Conservation (phyloP, 768 basidiomycete genomes). For the Mycena maculata region DNA sequence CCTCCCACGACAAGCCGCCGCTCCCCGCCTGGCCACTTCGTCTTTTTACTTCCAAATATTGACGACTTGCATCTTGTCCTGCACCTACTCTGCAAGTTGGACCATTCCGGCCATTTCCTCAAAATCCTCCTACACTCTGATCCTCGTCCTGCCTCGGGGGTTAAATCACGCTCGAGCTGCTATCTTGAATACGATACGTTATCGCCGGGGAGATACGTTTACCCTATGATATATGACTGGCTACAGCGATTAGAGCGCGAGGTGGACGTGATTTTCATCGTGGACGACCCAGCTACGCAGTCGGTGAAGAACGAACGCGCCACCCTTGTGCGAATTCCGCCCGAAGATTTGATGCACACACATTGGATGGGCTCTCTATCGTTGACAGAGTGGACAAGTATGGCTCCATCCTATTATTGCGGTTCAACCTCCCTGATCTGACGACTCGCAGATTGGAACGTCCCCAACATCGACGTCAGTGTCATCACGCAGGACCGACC, state of each 20-base stretch:
- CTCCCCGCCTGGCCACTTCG: constrained; percentile 40
- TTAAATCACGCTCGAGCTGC: constrained; percentile 29
- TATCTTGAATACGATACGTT: constrained; percentile 34
- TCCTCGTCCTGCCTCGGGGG: not conserved
- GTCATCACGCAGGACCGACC: constrained; percentile 86
- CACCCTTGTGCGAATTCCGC: constrained; percentile 57
- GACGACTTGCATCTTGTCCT: constrained; percentile 49
- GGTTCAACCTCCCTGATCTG: constrained; percentile 26
- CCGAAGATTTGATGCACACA: constrained; percentile 60
- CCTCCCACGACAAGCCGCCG: not conserved
- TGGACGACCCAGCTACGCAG: constrained; percentile 43
- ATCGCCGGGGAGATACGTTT: not conserved
- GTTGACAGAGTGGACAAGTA: constrained; percentile 70
- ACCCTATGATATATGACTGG: constrained; percentile 44
- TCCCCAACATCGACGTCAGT: constrained; percentile 73
- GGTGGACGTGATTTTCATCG: constrained; percentile 49
- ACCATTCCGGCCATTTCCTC: constrained; percentile 43
- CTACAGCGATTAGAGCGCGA: constrained; percentile 39
- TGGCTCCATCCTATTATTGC: constrained; percentile 11
- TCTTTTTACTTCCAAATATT: constrained; percentile 48
- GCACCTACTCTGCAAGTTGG: constrained; percentile 51
- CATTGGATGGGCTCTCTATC: constrained; percentile 74
- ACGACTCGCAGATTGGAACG: constrained; percentile 74
- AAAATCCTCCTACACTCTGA: constrained; percentile 46
- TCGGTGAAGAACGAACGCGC: constrained; percentile 38